Evolutionary conservation across 2,329 filamentous ascomycete genomes (phyloP), one percentile per base, ranked within the genome.

Genomic region (Phaeoacremonium minimum): DNA sequence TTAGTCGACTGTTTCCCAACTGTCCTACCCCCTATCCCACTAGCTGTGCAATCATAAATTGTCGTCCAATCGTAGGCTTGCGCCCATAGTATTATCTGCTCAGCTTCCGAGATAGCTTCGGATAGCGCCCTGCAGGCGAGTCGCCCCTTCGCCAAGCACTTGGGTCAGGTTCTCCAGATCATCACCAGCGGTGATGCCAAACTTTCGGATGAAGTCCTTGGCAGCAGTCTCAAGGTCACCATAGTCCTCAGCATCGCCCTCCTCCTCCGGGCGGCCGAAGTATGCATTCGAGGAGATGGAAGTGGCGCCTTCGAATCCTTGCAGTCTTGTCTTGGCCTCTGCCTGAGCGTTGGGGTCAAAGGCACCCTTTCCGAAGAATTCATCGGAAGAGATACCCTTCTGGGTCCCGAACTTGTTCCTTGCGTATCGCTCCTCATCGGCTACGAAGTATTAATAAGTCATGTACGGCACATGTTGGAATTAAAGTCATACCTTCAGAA

Each of bases 241-340:
- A 47, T 95, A 96, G 30, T 87, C 87, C 44, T 90, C 87, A 8
- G 64, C 71, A 3, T 63, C 57, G 38, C 71, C 71, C 19, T 75
- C 66, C 49, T 94, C 85, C 56, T 98, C 93, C 3, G 88, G 84
- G 35, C 91, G 85, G 42, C 93, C 93, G 61, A 98, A 98, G 73
- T 97, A 98, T 37, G 88, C 88, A 61, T 97, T 98, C 40, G 87
- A 95, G 6, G 90, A 96, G 61, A 98, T 98, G 47, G 89, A 70
- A 2, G 82, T 83, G 9, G 93, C 90, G 30, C 93, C 89, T 63
- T 97, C 91, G 56, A 98, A 98, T 32, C 89, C 87, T 67, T 88
- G 83, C 36, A 98, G 76, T 28, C 93, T 80, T 16, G 75, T 73
- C 69, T 95, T 95, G 50, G 93, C 91, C 67, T 96, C 91, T 35